Evolutionary conservation across 257 asterid genomes (phyloP).

Genomic region (Anisodus tanguticus): DNA sequence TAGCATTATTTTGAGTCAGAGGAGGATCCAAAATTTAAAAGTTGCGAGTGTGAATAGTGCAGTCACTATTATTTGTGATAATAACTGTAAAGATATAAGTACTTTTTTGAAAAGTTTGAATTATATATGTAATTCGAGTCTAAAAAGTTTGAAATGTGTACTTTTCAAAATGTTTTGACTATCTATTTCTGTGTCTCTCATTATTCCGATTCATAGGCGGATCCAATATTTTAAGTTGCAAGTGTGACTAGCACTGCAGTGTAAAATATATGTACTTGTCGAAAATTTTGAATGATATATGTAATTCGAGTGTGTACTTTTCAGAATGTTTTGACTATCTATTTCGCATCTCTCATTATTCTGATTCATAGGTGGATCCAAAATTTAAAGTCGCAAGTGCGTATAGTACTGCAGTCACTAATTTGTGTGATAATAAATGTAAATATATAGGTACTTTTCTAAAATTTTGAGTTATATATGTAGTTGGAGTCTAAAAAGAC

Average conservation of each 20-base stretch:
- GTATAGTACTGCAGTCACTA: not conserved
- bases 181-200: no score
- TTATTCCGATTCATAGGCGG: not conserved
- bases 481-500: not conserved
- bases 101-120: no score
- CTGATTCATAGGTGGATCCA: not conserved
- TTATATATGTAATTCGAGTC: no score
- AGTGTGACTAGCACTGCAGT: no score
- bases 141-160: no score
- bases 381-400: not conserved
- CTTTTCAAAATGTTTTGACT: no score
- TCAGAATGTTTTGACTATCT: not conserved
- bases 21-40: no score
- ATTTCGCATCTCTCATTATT: not conserved
- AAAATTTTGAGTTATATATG: not conserved
- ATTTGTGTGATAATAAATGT: not conserved
- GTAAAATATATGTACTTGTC: no score
- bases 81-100: no score
- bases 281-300: no score
- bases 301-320: not conserved
- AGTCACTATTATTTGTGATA: no score
- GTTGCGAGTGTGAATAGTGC: no score
- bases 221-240: not conserved
- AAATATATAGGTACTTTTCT: not conserved
- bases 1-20: not conserved